Percentiles rank a stretch among this genome's conserved stretches.
Evolutionary conservation across 805 yeast species (phyloP).

Genomic region (Wickerhamomyces queroliae): DNA sequence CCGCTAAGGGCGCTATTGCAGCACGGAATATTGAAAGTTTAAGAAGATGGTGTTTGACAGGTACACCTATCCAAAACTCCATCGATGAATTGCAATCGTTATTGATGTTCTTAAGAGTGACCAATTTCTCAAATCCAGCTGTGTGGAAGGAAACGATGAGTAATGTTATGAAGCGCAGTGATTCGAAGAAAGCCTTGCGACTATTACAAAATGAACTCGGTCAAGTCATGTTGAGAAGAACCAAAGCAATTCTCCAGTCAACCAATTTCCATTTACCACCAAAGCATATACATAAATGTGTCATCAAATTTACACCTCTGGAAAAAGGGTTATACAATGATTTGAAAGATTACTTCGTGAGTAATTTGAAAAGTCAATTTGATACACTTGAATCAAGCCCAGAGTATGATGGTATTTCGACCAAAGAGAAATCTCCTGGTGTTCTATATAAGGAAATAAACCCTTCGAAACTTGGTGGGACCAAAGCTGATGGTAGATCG

Average conservation of each 20-base stretch:
- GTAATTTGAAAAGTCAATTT: conserved; percentile 3
- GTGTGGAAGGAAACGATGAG: conserved; percentile 29
- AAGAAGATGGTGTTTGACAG: conserved; percentile 56
- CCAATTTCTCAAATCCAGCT: conserved; percentile 14
- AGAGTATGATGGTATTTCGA: background rate
- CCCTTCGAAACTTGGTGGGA: conserved; percentile 8
- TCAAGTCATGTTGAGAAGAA: conserved; percentile 38
- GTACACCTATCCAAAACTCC: conserved; percentile 59
- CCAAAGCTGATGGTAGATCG: conserved; percentile 3
- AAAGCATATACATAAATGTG: conserved; percentile 12
- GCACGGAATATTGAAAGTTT: conserved; percentile 33
- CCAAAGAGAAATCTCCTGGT: conserved; percentile 8
- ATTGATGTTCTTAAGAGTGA: conserved; percentile 36
- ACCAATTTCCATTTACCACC: conserved; percentile 16
- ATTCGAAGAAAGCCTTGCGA: conserved; percentile 32
- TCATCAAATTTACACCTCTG: conserved; percentile 18
- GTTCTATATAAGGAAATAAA: conserved; percentile 4
- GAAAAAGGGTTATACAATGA: conserved; percentile 24
- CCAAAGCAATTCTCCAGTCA: conserved; percentile 30
- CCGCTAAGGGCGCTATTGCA: conserved; percentile 41
- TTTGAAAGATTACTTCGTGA: conserved; percentile 14
- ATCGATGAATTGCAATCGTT: conserved; percentile 48
- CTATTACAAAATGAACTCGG: conserved; percentile 20
- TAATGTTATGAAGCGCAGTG: conserved; percentile 30
- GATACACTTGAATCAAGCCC: conserved; percentile 1